Evolutionary conservation across 2,329 filamentous ascomycete species (phyloP).

Genomic region (Paraphoma chrysanthemicola): DNA sequence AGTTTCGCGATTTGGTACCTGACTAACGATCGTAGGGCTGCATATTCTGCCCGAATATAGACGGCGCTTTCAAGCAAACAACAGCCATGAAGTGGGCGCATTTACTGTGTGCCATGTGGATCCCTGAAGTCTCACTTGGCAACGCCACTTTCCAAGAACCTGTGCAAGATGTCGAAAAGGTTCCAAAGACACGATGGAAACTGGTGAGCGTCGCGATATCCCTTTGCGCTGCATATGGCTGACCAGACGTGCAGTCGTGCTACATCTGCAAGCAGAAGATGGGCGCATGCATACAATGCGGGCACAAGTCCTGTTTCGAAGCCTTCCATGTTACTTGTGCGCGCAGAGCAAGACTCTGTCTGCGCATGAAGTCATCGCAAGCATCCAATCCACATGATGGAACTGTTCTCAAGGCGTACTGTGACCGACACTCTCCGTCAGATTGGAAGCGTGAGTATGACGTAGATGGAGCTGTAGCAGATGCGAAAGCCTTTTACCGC

Average conservation of each 20-base stretch:
- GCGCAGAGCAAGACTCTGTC: slow-evolving; percentile 81
- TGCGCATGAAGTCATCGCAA: slow-evolving; percentile 96
- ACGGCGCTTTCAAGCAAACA: slow-evolving; percentile 98
- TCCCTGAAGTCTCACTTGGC: slow-evolving; percentile 92
- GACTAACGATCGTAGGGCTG: slow-evolving; percentile 58
- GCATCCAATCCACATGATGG: slow-evolving; percentile 78
- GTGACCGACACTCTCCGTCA: slow-evolving; percentile 89
- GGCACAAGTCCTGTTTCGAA: slow-evolving; percentile 95
- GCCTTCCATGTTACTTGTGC: slow-evolving; percentile 98
- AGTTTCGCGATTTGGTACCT: not conserved
- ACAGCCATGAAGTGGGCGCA: slow-evolving; percentile 97
- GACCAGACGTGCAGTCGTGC: slow-evolving; percentile 62
- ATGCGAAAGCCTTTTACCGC: slow-evolving; percentile 89
- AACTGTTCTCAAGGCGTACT: slow-evolving; percentile 90
- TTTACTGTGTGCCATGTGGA: slow-evolving; percentile 96
- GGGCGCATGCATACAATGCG: slow-evolving; percentile 98
- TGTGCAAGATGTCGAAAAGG: slow-evolving; percentile 96
- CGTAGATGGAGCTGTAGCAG: slow-evolving; percentile 78
- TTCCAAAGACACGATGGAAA: slow-evolving; percentile 93
- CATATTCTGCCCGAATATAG: slow-evolving; percentile 97
- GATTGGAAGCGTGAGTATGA: slow-evolving; percentile 89
- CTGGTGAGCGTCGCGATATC: slow-evolving; percentile 54
- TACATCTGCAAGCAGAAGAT: slow-evolving; percentile 98
- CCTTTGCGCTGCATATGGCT: slow-evolving; percentile 6
- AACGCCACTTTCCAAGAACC: slow-evolving; percentile 99